Percentiles rank a stretch among this genome's conserved stretches.
phyloP scores from a whole-genome alignment of 768 basidiomycete genomes.

The Jaapia argillacea region DNA sequence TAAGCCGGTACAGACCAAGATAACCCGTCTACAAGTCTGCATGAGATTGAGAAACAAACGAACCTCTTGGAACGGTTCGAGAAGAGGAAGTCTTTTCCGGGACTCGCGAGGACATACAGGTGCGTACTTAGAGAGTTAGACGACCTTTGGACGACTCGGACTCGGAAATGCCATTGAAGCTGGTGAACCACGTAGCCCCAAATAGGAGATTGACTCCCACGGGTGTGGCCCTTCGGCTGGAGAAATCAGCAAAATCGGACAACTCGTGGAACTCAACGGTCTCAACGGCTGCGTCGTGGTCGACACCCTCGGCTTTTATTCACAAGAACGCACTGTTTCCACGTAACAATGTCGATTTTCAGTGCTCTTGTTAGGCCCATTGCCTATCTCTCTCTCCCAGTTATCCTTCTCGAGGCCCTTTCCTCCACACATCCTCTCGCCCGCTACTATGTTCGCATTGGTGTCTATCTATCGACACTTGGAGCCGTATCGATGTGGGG shows the following conservation, averaged over 20 bases:
- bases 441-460: constrained; percentile 64
- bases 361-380: constrained; percentile 53
- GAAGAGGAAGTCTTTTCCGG: too few species aligned
- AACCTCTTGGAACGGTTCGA: not conserved
- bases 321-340: constrained; percentile 1
- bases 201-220: not conserved
- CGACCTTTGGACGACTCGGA: not conserved
- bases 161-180: not conserved
- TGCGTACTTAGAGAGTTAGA: not conserved
- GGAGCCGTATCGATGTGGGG: constrained; percentile 66
- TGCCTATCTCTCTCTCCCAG: constrained; percentile 69
- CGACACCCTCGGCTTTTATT: constrained; percentile 1
- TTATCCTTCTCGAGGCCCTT: constrained; percentile 53
- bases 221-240: not conserved
- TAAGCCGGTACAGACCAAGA: not conserved
- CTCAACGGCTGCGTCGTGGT: not conserved
- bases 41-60: not conserved
- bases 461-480: constrained; percentile 65
- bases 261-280: not conserved
- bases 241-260: not conserved
- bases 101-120: too few species aligned
- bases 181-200: not conserved
- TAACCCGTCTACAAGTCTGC: not conserved
- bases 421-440: constrained; percentile 43
- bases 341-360: constrained; percentile 50